These are phyloP conservation scores for Mallotus nudiflorus DNA, from an alignment of 345 rosid genomes.

Conservation along the genomic window DNA sequence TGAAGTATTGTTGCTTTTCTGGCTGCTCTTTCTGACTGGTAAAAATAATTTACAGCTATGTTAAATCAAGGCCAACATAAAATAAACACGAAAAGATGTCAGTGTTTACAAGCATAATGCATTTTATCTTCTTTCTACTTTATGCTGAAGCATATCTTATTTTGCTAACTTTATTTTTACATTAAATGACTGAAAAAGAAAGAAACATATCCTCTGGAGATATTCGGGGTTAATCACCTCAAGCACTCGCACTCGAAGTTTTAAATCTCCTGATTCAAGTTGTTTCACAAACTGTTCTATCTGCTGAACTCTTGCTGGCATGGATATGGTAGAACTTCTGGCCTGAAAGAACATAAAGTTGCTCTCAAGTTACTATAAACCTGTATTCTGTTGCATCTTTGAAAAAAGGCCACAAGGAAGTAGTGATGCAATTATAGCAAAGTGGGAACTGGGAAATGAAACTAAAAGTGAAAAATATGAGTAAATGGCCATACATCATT, in stretches of 20 bases:
- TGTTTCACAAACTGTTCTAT: slow-evolving; percentile 88
- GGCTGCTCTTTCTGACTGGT: slow-evolving; percentile 92
- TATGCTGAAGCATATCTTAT: not conserved
- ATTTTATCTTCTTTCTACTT: slow-evolving; percentile 1
- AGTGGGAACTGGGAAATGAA: not conserved
- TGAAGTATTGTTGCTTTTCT: slow-evolving; percentile 77
- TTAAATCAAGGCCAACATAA: not conserved
- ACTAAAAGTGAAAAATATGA: not conserved
- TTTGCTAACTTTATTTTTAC: not conserved
- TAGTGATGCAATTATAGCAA: not conserved
- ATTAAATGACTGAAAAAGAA: not conserved
- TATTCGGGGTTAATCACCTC: slow-evolving; percentile 51
- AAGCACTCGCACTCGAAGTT: slow-evolving; percentile 88
- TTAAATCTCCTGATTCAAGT: slow-evolving; percentile 88
- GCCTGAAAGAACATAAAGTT: slow-evolving; percentile 51
- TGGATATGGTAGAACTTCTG: slow-evolving; percentile 69
- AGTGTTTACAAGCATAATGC: not conserved
- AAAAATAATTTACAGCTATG: slow-evolving; percentile 2
- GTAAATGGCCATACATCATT: slow-evolving; percentile 57
- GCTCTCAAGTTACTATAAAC: slow-evolving; percentile 17
- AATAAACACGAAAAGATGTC: slow-evolving; percentile 1
- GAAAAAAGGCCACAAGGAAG: too few relatives aligned
- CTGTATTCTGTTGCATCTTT: not conserved
- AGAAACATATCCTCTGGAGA: not conserved
- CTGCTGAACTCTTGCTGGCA: slow-evolving; percentile 80